These are phyloP conservation scores for Saccharum spontaneum DNA, from an alignment of 176 grass and related monocot species.

Conservation along the genomic window DNA sequence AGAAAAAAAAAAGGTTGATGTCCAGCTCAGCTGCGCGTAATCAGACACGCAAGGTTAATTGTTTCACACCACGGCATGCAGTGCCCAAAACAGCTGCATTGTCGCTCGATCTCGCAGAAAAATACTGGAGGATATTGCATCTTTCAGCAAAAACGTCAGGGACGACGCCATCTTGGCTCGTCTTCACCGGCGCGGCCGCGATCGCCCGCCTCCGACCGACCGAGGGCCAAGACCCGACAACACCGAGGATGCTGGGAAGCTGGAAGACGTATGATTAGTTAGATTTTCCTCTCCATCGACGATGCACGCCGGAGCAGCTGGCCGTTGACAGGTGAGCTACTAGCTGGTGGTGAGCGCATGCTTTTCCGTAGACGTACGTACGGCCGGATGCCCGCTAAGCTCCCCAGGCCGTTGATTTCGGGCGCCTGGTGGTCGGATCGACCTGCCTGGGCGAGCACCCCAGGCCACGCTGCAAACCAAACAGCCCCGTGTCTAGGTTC, in stretches of 20 bases:
- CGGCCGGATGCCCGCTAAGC: background rate
- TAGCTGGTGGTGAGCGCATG: background rate
- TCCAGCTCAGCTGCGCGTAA: background rate
- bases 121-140: background rate
- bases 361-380: background rate
- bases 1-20: background rate
- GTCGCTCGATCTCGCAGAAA: background rate
- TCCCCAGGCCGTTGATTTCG: too few species aligned
- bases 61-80: background rate
- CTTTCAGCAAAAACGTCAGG: constrained; percentile 34
- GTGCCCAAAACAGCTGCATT: constrained; percentile 15
- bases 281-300: constrained; percentile 25
- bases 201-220: background rate
- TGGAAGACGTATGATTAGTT: constrained; percentile 15
- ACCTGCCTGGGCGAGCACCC: too few species aligned
- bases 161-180: constrained; percentile 19
- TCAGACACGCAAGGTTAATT: background rate
- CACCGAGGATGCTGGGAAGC: background rate
- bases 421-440: too few species aligned
- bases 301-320: background rate
- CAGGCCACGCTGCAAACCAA: too few species aligned
- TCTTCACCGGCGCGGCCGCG: background rate
- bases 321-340: background rate
- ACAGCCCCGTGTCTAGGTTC: background rate
- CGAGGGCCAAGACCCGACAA: background rate